Percentiles rank a stretch among this genome's conserved stretches.
phyloP scores from a whole-genome alignment of 257 asterid genomes.

The Misopates orontium region DNA sequence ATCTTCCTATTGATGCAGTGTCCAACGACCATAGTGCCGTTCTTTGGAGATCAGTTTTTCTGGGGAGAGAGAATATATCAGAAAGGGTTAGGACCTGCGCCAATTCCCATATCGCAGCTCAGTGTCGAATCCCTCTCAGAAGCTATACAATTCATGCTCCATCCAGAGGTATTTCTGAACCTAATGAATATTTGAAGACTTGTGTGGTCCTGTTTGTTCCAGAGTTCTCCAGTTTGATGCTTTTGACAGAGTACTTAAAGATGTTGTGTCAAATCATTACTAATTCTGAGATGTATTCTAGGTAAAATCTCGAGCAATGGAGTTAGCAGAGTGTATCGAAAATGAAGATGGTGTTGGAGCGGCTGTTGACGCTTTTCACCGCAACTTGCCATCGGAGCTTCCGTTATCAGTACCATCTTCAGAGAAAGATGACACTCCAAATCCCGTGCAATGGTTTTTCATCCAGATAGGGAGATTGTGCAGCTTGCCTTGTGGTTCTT shows the following conservation, averaged over 20 bases:
- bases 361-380: slow-evolving; percentile 92
- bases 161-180: slow-evolving; percentile 63
- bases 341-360: slow-evolving; percentile 91
- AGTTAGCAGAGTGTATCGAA: slow-evolving; percentile 58
- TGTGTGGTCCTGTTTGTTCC: no score
- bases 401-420: slow-evolving; percentile 53
- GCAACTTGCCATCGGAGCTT: slow-evolving; percentile 69
- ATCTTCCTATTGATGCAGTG: slow-evolving; percentile 57
- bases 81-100: slow-evolving; percentile 82
- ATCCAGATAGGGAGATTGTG: slow-evolving; percentile 71
- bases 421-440: slow-evolving; percentile 49
- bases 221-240: no score
- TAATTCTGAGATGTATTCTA: no score
- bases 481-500: slow-evolving; percentile 58
- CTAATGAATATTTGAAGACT: neutral
- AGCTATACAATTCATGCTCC: slow-evolving; percentile 91
- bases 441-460: slow-evolving; percentile 82
- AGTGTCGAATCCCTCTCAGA: slow-evolving; percentile 75
- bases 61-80: slow-evolving; percentile 90
- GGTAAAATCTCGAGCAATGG: slow-evolving; percentile 81
- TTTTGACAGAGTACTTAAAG: no score
- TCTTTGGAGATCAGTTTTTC: slow-evolving; percentile 96
- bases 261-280: no score
- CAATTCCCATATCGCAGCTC: slow-evolving; percentile 83
- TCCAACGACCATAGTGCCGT: slow-evolving; percentile 94